Base-by-base conservation (phyloP, 73 alveolate species). In the Blepharisma stoltei region DNA sequence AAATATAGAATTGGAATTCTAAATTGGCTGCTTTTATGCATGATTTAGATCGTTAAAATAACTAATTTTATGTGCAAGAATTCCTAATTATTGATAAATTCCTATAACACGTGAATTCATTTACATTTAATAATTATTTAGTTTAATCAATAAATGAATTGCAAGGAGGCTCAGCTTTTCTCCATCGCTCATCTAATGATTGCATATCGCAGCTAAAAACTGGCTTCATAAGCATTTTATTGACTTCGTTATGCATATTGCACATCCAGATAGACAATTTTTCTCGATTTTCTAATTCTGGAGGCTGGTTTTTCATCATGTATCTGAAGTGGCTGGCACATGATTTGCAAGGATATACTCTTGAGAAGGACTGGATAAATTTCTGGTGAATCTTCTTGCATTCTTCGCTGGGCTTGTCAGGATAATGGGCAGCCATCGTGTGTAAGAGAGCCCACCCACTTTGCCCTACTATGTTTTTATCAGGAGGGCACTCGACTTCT, bases 401-500 rank as follows among this genome's bases (percentile, higher is more conserved):
- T 48, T 68, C 23, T 6, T 69, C 86, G 45, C 71, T 48, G 9
- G 94, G 94, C 1, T 83, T 78, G 45, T 87, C 86, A 20, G 94
- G 94, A 53, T 75, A 87, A 20, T 78, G 67, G n/a, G 86, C 68
- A 9, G 94, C 73, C n/a, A 87, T 20, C 48, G 83, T 67, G 54
- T 87, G 94, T n/a, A 87, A 78, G 41, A 87, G 52, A 6, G 90
- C 90, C 94, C 94, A 87, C 3, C 86, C 78, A 3, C 80, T 41
- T 52, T 77, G 38, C 20, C 94, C 94, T 25, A 87, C 47, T n/a
- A 9, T 46, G 7, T 83, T 47, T 8, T 86, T 83, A 44, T 82
- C 76, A 6, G 86, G 82, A 0, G 94, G 94, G n/a, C 88, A 78
- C 0, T 68, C 70, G 5, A 60, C 23, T 60, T 60, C 73, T 20